These are phyloP conservation scores for Symbiotaphrina buchneri DNA, from an alignment of 495 filamentous ascomycete genomes.

Conservation along the genomic window DNA sequence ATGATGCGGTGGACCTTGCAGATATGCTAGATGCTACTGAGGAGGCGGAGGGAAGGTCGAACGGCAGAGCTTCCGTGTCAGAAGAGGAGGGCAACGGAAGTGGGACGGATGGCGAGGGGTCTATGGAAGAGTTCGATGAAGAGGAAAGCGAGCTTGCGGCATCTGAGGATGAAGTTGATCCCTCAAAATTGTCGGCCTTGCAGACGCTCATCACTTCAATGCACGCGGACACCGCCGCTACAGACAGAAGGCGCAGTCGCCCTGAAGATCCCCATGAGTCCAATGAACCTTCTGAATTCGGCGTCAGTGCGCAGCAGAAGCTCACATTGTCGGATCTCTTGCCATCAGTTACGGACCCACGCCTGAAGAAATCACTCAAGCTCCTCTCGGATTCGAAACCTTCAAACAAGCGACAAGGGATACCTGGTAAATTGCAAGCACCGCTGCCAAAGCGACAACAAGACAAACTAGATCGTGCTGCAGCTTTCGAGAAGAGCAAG, in stretches of 20 bases:
- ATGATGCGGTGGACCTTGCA: conserved; percentile 69
- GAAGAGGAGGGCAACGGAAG: conserved; percentile 14
- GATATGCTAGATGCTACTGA: conserved; percentile 55
- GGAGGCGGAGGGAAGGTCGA: conserved; percentile 14
- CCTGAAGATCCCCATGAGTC: conserved; percentile 24
- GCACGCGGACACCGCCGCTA: conserved; percentile 14
- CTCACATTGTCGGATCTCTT: conserved; percentile 64
- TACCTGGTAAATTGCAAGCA: conserved; percentile 54
- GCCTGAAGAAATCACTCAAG: conserved; percentile 59
- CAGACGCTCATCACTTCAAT: conserved; percentile 52
- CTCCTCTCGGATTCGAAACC: conserved; percentile 29
- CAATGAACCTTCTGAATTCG: conserved; percentile 30
- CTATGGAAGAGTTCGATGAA: conserved; percentile 18
- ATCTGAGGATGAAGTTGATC: conserved; percentile 36
- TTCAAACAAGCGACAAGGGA: conserved; percentile 20
- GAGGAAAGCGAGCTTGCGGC: conserved; percentile 27
- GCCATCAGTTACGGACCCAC: conserved; percentile 47
- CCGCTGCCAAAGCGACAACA: conserved; percentile 80
- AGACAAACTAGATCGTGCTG: conserved; percentile 63
- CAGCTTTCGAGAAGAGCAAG: conserved; percentile 77
- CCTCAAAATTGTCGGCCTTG: conserved; percentile 36
- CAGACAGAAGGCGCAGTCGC: conserved; percentile 9
- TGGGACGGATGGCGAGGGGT: conserved; percentile 16
- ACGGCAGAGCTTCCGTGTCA: conserved; percentile 11
- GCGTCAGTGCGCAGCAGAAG: conserved; percentile 36